These are phyloP conservation scores for Prunus kanzakura DNA, from an alignment of 306 rosid genomes.

Conservation along the genomic window DNA sequence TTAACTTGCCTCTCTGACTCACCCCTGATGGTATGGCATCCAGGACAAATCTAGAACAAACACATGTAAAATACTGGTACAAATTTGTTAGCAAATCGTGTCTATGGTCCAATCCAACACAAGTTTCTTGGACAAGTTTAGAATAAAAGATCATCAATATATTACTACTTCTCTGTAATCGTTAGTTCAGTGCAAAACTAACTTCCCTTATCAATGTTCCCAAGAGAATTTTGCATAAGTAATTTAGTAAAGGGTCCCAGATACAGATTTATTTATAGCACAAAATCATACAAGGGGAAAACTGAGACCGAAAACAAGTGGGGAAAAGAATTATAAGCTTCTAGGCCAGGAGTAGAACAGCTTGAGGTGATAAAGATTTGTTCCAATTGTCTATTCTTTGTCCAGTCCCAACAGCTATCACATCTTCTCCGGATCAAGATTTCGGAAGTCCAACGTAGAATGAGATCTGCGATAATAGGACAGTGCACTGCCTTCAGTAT, in stretches of 20 bases:
- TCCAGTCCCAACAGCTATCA: slow-evolving; percentile 27
- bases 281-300: slow-evolving; percentile 1
- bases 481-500: slow-evolving; percentile 40
- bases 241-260: slow-evolving; percentile 5
- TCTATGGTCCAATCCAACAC: neutral
- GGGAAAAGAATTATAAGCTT: slow-evolving; percentile 2
- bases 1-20: no score
- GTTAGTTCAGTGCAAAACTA: no score
- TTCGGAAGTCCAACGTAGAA: slow-evolving; percentile 53
- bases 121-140: no score
- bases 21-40: no score
- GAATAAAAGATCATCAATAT: no score
- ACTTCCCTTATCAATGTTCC: neutral
- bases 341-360: neutral
- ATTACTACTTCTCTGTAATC: no score
- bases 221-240: neutral
- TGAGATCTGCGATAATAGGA: slow-evolving; percentile 47
- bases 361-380: neutral
- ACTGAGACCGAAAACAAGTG: neutral
- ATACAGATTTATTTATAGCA: slow-evolving; percentile 23
- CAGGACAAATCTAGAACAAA: no score
- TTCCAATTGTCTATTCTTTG: slow-evolving; percentile 13
- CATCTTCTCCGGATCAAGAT: slow-evolving; percentile 32
- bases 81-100: neutral
- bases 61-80: no score